These are phyloP conservation scores for Backusella westeae DNA, from an alignment of 192 early-diverging fungal genomes.

Conservation along the genomic window DNA sequence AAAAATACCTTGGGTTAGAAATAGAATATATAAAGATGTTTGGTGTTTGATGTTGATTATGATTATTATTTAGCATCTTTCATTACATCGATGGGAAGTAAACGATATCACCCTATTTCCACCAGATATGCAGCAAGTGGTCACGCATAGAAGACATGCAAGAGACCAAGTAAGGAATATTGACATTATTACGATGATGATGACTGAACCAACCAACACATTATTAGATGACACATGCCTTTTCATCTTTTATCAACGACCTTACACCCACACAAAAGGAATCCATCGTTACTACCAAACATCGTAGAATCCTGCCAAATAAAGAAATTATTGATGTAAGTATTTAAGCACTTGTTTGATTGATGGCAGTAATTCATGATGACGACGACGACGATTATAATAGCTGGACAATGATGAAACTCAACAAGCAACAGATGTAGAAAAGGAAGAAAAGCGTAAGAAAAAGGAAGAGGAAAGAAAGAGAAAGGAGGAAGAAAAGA, in stretches of 20 bases:
- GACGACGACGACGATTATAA: neutral
- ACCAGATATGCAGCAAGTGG: constrained; percentile 36
- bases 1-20: constrained; percentile 3
- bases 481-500: constrained; percentile 17
- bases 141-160: constrained; percentile 34
- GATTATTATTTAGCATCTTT: constrained; percentile 30
- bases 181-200: too few relatives aligned
- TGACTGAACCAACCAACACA: neutral
- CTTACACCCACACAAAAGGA: constrained; percentile 6
- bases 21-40: neutral
- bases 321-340: neutral
- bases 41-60: too few relatives aligned
- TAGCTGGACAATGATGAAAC: neutral
- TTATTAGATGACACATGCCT: constrained; percentile 16
- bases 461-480: constrained; percentile 12
- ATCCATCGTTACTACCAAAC: constrained; percentile 12
- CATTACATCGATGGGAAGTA: constrained; percentile 52
- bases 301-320: neutral
- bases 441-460: neutral
- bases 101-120: constrained; percentile 46
- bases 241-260: neutral
- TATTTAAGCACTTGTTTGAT: neutral
- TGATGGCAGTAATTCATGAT: neutral
- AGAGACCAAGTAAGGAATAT: constrained; percentile 29
- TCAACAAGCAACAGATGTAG: constrained; percentile 12